A percentile compares a stretch with the other conserved stretches of the same genome.
Conservation (phyloP, 129 eudicot genomes). For the Gnaphalium uliginosum region DNA sequence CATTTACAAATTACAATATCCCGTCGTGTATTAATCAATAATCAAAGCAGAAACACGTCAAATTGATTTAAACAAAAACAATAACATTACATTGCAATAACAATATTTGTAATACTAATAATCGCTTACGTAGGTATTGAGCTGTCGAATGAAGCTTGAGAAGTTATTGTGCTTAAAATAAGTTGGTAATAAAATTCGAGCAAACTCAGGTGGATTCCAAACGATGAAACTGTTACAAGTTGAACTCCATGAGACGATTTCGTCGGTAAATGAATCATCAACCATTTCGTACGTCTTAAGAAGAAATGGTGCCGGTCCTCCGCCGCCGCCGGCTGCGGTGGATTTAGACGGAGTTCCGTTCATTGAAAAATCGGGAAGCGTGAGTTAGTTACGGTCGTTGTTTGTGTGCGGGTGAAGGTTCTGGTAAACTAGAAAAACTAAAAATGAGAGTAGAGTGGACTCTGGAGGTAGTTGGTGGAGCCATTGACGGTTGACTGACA, state of each 20-base stretch:
- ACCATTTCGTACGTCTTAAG: slow-evolving; percentile 34
- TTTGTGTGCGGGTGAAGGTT: neutral
- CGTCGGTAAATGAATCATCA: slow-evolving; percentile 56
- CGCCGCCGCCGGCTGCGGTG: neutral
- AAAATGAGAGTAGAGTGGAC: neutral
- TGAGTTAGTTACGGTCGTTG: slow-evolving; percentile 8
- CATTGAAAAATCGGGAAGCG: slow-evolving; percentile 4
- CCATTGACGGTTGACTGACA: neutral
- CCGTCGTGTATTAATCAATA: neutral
- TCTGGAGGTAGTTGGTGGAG: neutral
- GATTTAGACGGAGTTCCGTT: neutral
- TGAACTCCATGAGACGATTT: slow-evolving; percentile 64
- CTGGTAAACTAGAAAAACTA: too few relatives aligned
- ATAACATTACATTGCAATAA: neutral
- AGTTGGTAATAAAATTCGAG: slow-evolving; percentile 57
- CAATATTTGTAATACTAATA: neutral
- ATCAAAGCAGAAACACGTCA: neutral
- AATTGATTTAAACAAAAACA: neutral
- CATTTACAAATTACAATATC: too few relatives aligned
- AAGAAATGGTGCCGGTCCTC: slow-evolving; percentile 15
- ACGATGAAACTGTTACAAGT: slow-evolving; percentile 53
- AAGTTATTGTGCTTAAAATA: slow-evolving; percentile 70
- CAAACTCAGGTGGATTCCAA: slow-evolving; percentile 72
- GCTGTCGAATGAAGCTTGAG: slow-evolving; percentile 72
- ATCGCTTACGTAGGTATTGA: slow-evolving; percentile 57